Conservation (phyloP, 331 rosid genomes). For the Dryas integrifolia region DNA sequence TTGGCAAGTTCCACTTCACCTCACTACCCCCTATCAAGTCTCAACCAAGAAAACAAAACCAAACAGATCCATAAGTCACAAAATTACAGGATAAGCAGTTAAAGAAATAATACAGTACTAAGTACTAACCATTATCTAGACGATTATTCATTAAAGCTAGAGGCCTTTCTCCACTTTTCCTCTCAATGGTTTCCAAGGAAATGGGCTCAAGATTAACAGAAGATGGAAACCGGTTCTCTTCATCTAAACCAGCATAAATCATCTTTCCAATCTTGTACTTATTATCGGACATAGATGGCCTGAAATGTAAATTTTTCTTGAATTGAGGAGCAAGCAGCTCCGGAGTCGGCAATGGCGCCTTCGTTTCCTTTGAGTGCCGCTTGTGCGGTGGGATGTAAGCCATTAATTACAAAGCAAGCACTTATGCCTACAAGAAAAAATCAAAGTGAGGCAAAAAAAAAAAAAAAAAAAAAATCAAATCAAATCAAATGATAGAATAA, state of each 20-base stretch:
- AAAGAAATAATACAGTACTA: background rate
- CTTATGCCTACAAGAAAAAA: background rate
- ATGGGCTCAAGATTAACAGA: constrained; percentile 31
- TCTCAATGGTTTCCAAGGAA: constrained; percentile 20
- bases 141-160: constrained; percentile 26
- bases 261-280: background rate
- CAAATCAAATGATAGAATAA: too few relatives aligned
- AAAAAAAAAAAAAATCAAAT: background rate
- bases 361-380: constrained; percentile 32
- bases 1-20: constrained; percentile 10
- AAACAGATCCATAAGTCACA: background rate
- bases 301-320: constrained; percentile 1
- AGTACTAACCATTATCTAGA: constrained; percentile 25
- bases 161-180: constrained; percentile 26
- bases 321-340: constrained; percentile 30
- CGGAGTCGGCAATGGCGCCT: constrained; percentile 24
- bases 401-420: constrained; percentile 30
- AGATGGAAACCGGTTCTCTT: constrained; percentile 28
- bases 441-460: background rate
- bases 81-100: background rate
- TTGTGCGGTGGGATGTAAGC: constrained; percentile 62
- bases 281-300: constrained; percentile 14
- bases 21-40: constrained; percentile 5
- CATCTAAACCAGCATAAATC: constrained; percentile 34
- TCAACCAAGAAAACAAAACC: background rate